Base-by-base conservation (phyloP, 2,329 filamentous ascomycete species). In the Aspergillus hiratsukae region DNA sequence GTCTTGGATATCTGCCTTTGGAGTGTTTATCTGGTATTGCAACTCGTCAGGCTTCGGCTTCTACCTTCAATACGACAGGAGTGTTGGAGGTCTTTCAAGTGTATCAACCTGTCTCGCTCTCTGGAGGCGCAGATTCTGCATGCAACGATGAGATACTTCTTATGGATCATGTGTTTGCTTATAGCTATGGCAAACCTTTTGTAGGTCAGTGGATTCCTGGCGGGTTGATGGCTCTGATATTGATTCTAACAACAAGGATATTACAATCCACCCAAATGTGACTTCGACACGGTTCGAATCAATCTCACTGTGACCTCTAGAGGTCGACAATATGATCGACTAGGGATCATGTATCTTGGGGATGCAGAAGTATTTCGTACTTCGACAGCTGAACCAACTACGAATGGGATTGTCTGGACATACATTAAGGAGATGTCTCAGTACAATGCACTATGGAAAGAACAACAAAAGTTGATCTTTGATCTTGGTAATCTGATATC, bases 281-380 rank as follows among this genome's bases (percentile, higher is more conserved):
- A 80, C 17, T 94, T 93, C 76, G 88, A 91, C 67, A 82, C 85
- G 35, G 87, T 92, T 17, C 81, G 84, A 25, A 84, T 94, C 71
- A 91, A 91, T 66, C 82, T 94, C 62, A 92, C 88, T 0, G 86
- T 89, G 14, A 83, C 83, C 0, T 89, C 87, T 9, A 76, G 78
- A 59, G 90, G 90, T 1, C 81, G 83, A 3, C 90, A 95, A 64
- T 92, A 83, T 71, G 90, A 95, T 69, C 82, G 90, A 41, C 79
- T 93, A 8, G 90, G 85, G 3, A 72, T 87, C 31, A 86, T 94
- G 81, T 94, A 87, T 65, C 78, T 94, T 40, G 85, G 84, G 43
- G 88, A 93, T 69, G 85, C 83, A 9, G 90, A 95, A 69, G 81
- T 95, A n/a, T 94, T 88, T 79, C 81, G 90, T 25, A 92, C 89